Conservation (phyloP, 2,329 filamentous ascomycete species). For the Fusarium sp. region DNA sequence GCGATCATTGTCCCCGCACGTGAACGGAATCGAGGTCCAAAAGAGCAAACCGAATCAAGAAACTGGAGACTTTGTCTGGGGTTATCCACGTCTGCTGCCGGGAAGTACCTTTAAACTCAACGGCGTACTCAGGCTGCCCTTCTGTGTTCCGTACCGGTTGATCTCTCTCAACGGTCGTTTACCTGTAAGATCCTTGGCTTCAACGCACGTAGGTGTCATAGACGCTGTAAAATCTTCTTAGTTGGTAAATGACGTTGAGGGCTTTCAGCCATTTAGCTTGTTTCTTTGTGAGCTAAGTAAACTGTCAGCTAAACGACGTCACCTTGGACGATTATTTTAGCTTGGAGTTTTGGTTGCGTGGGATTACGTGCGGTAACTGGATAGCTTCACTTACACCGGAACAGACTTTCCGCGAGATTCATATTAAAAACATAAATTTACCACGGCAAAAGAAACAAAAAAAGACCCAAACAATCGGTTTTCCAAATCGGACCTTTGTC, state of each 20-base stretch:
- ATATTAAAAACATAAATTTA: neutral
- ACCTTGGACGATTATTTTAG: constrained; percentile 1
- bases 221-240: constrained; percentile 6
- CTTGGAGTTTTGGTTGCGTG: neutral
- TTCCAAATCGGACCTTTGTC: neutral
- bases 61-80: neutral
- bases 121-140: constrained; percentile 8
- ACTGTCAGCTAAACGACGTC: constrained; percentile 21
- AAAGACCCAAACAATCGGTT: neutral
- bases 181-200: neutral
- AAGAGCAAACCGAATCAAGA: neutral
- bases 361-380: neutral
- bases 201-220: constrained; percentile 14
- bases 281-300: constrained; percentile 1
- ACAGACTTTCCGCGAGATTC: neutral
- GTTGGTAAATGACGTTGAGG: constrained; percentile 17
- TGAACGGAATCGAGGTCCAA: constrained; percentile 3
- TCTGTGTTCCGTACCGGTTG: neutral
- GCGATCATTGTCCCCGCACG: constrained; percentile 26
- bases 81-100: constrained; percentile 9
- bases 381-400: constrained; percentile 15
- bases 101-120: constrained; percentile 18
- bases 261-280: neutral
- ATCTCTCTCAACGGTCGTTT: constrained; percentile 4
- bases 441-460: neutral